Percentiles rank a stretch among this genome's conserved stretches.
Evolutionary conservation across 352 stramenopile species (phyloP).

Genomic region (Sclerospora graminicola): DNA sequence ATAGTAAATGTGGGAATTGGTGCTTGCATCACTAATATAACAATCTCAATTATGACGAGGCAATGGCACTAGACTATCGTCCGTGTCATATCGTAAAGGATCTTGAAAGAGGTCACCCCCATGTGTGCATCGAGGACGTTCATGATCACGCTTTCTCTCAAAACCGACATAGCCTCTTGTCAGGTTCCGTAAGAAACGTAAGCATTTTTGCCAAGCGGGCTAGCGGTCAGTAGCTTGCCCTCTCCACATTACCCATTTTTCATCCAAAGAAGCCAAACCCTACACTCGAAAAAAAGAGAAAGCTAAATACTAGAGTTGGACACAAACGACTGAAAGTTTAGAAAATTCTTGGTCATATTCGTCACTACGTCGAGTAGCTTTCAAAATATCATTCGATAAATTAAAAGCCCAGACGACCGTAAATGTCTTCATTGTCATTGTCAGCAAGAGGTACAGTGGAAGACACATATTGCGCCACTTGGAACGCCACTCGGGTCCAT

Average conservation of each 20-base stretch:
- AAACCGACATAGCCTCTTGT: constrained; percentile 7
- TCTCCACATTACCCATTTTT: constrained; percentile 72
- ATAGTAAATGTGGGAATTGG: constrained; percentile 27
- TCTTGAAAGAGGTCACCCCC: constrained; percentile 77
- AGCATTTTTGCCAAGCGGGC: constrained; percentile 38
- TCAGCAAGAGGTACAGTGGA: no score
- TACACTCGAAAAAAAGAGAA: constrained; percentile 67
- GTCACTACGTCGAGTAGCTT: constrained; percentile 51
- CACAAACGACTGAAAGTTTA: constrained; percentile 59
- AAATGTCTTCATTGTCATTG: constrained; percentile 75
- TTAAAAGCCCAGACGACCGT: constrained; percentile 80
- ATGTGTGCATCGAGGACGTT: constrained; percentile 60
- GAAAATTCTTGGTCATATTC: constrained; percentile 81
- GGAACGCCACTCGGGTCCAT: constrained; percentile 54
- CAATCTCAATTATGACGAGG: constrained; percentile 45
- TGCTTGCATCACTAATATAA: constrained; percentile 57
- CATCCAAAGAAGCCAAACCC: constrained; percentile 78
- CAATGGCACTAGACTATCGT: constrained; percentile 52
- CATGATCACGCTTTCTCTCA: constrained; percentile 26
- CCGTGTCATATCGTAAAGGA: constrained; percentile 72
- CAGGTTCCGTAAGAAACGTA: constrained; percentile 43
- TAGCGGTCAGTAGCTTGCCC: constrained; percentile 47
- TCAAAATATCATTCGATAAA: constrained; percentile 73
- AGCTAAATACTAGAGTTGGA: constrained; percentile 77
- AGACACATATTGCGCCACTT: no score